Base-by-base conservation (phyloP, 139 green algal genomes). In the Dunaliella primolecta region DNA sequence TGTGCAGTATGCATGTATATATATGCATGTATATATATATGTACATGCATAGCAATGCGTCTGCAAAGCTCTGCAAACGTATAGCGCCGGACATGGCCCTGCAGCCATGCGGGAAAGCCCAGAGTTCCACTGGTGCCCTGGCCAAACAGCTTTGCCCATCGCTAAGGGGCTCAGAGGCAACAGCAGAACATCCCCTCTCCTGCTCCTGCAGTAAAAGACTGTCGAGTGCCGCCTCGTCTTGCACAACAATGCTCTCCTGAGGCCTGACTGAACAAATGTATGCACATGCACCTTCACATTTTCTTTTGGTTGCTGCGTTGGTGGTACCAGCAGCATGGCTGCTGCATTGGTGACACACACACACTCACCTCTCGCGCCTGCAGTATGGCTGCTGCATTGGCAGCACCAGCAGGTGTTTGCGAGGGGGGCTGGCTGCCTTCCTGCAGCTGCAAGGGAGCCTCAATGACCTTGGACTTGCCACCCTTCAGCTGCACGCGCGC, bases 381-480 rank as follows among this genome's bases (percentile, higher is more conserved):
- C 15, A 25, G 46, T 64, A 64, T 64, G 46, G 46, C 46, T 64
- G 80, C 80, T 75, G 80, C 38, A 34, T 84, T 75, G 37, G 29
- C 7, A 34, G 37, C 32, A 33, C 31, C 24, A 21, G 21, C 77
- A n/a, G 24, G 77, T 23, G 34, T 29, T 27, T 81, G 77, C 77
- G 77, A n/a, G 30, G 33, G 32, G 64, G 11, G 83, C 37, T 25
- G 35, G 24, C 33, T n/a, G 35, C n/a, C 75, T 2, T 35, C n/a
- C 20, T 27, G 56, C 25, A n/a, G 33, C 23, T 25, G n/a, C 35
- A 35, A 21, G 1, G 84, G 55, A 24, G 78, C n/a, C 56, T 76
- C 31, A 23, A 30, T 75, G 15, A 15, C 46, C 7, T 64, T 64
- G 46, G 46, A 64, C 15, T 15, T 64, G 46, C 46, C 46, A 15